These are phyloP conservation scores for Tuber indicum DNA, from an alignment of 495 filamentous ascomycete species.

Conservation along the genomic window DNA sequence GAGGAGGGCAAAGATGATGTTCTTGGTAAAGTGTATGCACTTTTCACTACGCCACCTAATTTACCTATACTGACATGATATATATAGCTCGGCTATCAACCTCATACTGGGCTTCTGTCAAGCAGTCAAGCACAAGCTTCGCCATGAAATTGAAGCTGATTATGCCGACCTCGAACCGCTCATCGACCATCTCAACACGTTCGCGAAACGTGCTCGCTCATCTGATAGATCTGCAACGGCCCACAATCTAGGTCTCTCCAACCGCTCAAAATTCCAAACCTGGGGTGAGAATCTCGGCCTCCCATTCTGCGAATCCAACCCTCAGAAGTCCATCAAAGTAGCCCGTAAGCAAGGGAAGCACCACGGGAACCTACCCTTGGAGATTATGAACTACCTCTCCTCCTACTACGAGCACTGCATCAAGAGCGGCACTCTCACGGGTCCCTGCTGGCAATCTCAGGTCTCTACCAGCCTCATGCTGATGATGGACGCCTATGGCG, in stretches of 20 bases:
- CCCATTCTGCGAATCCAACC: conserved; percentile 64
- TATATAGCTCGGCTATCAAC: conserved; percentile 62
- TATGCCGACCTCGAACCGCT: conserved; percentile 60
- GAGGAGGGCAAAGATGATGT: conserved; percentile 61
- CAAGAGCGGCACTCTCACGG: conserved; percentile 52
- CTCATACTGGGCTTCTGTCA: conserved; percentile 71
- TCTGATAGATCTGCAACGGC: conserved; percentile 40
- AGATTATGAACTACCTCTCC: conserved; percentile 67
- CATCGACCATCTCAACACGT: conserved; percentile 58
- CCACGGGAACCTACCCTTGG: conserved; percentile 69
- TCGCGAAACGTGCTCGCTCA: conserved; percentile 61
- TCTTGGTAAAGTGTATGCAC: conserved; percentile 57
- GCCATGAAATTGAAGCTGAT: conserved; percentile 75
- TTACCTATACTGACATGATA: conserved; percentile 16
- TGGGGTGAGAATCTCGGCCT: conserved; percentile 70
- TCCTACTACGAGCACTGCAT: conserved; percentile 55
- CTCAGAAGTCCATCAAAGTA: conserved; percentile 63
- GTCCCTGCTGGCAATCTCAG: conserved; percentile 49
- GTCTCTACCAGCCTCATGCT: conserved; percentile 51
- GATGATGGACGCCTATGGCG: conserved; percentile 66
- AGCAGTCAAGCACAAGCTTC: conserved; percentile 76
- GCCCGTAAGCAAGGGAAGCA: conserved; percentile 49
- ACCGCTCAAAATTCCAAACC: conserved; percentile 44
- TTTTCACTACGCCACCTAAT: neutral
- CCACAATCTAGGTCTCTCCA: conserved; percentile 43